These are phyloP conservation scores for Trichopus zeylanicus DNA, from an alignment of 116 monocot species.

Conservation along the genomic window DNA sequence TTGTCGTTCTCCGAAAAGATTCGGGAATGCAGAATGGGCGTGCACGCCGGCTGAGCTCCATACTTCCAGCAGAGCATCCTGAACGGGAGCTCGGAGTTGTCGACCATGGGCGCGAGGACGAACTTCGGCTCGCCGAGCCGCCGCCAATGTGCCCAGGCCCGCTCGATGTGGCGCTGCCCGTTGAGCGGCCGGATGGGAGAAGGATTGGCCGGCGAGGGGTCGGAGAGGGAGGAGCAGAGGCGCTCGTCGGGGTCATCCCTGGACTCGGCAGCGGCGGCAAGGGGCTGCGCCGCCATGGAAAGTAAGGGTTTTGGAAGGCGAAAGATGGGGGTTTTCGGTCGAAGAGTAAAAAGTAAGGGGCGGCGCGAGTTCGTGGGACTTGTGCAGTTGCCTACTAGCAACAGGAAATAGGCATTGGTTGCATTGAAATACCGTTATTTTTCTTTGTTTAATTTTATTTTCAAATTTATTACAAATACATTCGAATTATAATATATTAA, in stretches of 20 bases:
- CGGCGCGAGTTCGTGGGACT: too few species aligned
- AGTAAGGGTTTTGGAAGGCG: too few species aligned
- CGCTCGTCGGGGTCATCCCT: constrained; percentile 37
- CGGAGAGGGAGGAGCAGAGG: constrained; percentile 26
- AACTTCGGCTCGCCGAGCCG: constrained; percentile 60
- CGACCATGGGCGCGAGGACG: constrained; percentile 94
- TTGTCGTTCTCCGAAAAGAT: constrained; percentile 93
- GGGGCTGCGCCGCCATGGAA: not conserved
- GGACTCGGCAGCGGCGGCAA: too few species aligned
- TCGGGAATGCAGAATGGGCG: constrained; percentile 95
- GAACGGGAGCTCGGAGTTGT: constrained; percentile 99
- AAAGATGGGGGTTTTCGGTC: too few species aligned
- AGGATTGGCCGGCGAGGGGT: constrained; percentile 6
- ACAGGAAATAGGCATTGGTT: too few species aligned
- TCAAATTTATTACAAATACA: too few species aligned
- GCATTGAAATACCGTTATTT: too few species aligned
- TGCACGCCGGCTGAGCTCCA: constrained; percentile 86
- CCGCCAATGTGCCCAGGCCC: constrained; percentile 92
- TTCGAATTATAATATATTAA: too few species aligned
- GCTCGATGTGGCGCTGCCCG: constrained; percentile 33
- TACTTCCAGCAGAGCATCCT: constrained; percentile 93
- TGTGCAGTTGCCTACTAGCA: too few species aligned
- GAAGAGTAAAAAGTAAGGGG: too few species aligned
- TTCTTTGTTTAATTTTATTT: too few species aligned
- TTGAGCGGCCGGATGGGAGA: constrained; percentile 12